Evolutionary conservation across 768 basidiomycete genomes (phyloP).

Genomic region (Boletales sp.): DNA sequence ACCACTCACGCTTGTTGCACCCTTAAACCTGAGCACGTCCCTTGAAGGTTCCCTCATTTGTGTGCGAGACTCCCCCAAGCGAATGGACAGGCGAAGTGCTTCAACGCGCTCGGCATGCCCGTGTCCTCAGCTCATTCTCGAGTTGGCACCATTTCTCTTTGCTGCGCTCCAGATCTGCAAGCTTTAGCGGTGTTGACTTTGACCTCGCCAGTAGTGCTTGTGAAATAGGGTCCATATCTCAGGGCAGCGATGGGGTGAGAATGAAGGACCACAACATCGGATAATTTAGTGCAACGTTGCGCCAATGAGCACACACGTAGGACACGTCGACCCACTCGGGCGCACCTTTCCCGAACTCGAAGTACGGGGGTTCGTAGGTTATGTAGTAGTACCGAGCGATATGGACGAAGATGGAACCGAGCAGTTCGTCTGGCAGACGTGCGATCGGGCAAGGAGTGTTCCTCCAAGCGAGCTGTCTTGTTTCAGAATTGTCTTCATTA

Average conservation of each 20-base stretch:
- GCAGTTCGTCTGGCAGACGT: conserved; percentile 9
- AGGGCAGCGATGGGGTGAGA: conserved; percentile 26
- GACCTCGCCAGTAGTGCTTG: conserved; percentile 41
- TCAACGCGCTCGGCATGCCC: background rate
- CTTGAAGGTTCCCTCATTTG: no score
- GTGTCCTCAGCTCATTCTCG: no score
- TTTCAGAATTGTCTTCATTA: no score
- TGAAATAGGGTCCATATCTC: no score
- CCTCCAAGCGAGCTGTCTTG: background rate
- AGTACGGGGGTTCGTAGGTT: background rate
- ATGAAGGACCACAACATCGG: conserved; percentile 38
- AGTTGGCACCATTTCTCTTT: no score
- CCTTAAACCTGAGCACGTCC: no score
- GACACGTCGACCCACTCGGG: conserved; percentile 8
- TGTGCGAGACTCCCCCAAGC: no score
- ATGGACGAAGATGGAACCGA: conserved; percentile 10
- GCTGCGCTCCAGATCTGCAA: background rate
- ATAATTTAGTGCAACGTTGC: conserved; percentile 38
- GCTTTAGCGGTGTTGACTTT: conserved; percentile 30
- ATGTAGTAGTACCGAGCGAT: background rate
- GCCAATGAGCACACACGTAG: conserved; percentile 32
- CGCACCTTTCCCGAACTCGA: no score
- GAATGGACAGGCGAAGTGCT: background rate
- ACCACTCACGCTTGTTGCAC: no score
- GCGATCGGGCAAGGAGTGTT: conserved; percentile 6